Base-by-base conservation (phyloP, 352 stramenopile genomes). In the Phytopythium mirpurense region DNA sequence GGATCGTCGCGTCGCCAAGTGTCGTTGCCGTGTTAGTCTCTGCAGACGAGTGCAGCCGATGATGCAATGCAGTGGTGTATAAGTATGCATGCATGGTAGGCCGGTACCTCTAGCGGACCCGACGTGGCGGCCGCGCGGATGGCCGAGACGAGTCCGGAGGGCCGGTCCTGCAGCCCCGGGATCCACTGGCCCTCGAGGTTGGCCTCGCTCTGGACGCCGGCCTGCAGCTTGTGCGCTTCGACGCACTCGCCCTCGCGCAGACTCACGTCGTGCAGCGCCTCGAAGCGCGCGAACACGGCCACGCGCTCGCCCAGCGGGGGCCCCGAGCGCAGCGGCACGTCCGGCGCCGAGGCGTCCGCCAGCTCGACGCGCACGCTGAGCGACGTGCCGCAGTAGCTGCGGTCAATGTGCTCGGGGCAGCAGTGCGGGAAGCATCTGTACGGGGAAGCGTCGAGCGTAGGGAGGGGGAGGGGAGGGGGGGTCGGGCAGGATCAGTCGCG, bases 341-440 rank as follows among this genome's bases (percentile, higher is more conserved):
- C 50, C 29, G 23, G 4, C 26, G 57, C 27, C 40, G 43, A n/a
- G n/a, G n/a, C 37, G 38, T 57, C 43, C 21, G 37, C 58, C 23
- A 73, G 45, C 47, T 51, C 53, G 31, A 89, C 65, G 19, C 58
- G 57, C 16, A 86, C 62, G 31, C 80, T 74, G 23, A 90, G 50
- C 12, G 74, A 77, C 9, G 79, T 62, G 31, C 79, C 79, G 47
- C 79, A 88, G 48, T 90, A 90, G 59, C 79, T 90, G 36, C 79
- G 68, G 43, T 85, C 68, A 29, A 90, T 79, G 51, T 90, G 79
- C 37, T 79, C 62, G 0, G 77, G 77, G 42, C 79, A 90, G 57
- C 77, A 90, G 62, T 90, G 79, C 24, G 77, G 77, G 49, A 90
- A 90, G 59, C 67, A 75, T 18, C 43, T 50, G 32, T n/a, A n/a